Base-by-base conservation (phyloP, 805 yeast genomes). In the Trichomonascus vanleenenianus region DNA sequence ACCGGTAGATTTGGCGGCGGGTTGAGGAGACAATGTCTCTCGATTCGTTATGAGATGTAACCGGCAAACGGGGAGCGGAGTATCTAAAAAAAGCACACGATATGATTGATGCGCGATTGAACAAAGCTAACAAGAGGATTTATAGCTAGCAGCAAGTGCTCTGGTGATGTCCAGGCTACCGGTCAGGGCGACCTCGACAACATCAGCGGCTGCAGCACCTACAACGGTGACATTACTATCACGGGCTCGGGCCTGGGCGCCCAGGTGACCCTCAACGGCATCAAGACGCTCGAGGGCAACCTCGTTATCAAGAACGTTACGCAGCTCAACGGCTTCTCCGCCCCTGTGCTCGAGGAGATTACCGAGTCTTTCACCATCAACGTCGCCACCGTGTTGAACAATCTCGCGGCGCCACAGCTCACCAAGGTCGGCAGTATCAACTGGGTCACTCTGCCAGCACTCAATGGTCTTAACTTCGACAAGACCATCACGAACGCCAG, bases 361-460 rank as follows among this genome's bases (percentile, higher is more conserved):
- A 74, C 87, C 47, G 94, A 85, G 61, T 68, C 75, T 52, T 75
- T 93, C 57, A 65, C 68, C 50, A 70, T 93, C 54, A 63, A 71
- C 54, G 69, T 71, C 51, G 77, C 85, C 67, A 83, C 91, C 60
- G 66, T 79, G 50, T 75, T 93, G 65, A 58, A 72, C 55, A 67
- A 79, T 48, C 73, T 91, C 48, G 75, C 83, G 58, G 77, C 89
- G 65, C 95, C 95, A 54, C 71, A 75, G 57, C 78, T 91, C 64
- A 73, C 80, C 63, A 75, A 85, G 54, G 95, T 88, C 55, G 96
- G 95, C 63, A 68, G 86, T 46, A 77, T 93, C 61, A 68, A 73
- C 66, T 81, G 85, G 72, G 75, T 78, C 61, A 87, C 96, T 56
- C 76, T 93, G 65, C 96, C 97, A 63, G 91, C 88, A 56, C 79